Percentiles rank a stretch among this genome's conserved stretches.
phyloP scores from a whole-genome alignment of 1,139 yeast genomes.

The Saccharomyces hybrid region DNA sequence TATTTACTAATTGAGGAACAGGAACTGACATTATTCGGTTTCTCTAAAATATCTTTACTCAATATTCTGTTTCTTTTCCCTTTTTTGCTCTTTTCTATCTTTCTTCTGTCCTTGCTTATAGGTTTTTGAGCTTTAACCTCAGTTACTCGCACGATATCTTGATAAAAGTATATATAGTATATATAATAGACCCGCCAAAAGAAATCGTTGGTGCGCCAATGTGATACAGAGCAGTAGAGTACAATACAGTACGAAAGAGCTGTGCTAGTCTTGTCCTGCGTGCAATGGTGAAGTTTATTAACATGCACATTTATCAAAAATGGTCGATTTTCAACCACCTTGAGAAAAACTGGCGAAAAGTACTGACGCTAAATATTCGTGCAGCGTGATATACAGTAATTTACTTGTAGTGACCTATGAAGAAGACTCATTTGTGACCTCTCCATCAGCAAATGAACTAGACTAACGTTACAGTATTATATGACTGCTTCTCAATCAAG shows the following conservation, averaged over 20 bases:
- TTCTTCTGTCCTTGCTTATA: background rate
- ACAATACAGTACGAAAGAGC: background rate
- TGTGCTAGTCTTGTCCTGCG: background rate
- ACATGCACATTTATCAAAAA: background rate
- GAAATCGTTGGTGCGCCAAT: background rate
- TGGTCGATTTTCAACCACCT: background rate
- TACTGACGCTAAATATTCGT: background rate
- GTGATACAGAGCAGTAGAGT: background rate
- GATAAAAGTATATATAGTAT: background rate
- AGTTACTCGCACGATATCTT: background rate
- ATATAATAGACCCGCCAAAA: background rate
- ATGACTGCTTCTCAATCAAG: background rate
- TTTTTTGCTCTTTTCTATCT: background rate
- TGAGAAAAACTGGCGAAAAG: background rate
- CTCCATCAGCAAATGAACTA: background rate
- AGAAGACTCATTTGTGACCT: no score
- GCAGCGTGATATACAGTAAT: background rate
- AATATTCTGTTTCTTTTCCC: background rate
- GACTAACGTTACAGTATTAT: no score
- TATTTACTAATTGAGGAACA: slow-evolving; percentile 29
- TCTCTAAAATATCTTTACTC: background rate
- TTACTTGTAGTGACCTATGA: background rate
- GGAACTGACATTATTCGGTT: slow-evolving; percentile 15
- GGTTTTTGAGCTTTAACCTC: background rate
- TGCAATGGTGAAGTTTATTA: background rate